Evolutionary conservation across 2,329 filamentous ascomycete genomes (phyloP).

Genomic region (Cytospora chrysosperma): DNA sequence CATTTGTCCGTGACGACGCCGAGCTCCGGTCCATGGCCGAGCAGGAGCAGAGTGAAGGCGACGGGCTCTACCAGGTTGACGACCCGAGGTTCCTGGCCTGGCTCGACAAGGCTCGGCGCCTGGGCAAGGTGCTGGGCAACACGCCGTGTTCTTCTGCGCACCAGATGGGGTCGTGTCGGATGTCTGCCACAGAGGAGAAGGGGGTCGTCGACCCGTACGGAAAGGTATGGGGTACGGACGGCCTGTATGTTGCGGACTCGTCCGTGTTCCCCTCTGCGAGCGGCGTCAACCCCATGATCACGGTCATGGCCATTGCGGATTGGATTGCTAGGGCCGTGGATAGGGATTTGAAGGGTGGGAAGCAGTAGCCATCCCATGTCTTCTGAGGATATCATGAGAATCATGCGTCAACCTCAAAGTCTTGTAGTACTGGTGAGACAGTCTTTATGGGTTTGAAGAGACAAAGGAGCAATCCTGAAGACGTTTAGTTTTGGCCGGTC

Average conservation of each 20-base stretch:
- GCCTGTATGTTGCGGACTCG: slow-evolving; percentile 70
- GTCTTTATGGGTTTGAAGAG: too few relatives aligned
- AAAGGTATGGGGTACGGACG: slow-evolving; percentile 63
- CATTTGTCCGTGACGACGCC: slow-evolving; percentile 52
- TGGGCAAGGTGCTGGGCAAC: slow-evolving; percentile 51
- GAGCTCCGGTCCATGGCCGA: slow-evolving; percentile 5
- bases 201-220: slow-evolving; percentile 61
- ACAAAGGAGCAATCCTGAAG: too few relatives aligned
- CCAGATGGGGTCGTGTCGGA: slow-evolving; percentile 77
- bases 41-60: slow-evolving; percentile 18
- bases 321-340: slow-evolving; percentile 60
- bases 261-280: slow-evolving; percentile 75
- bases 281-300: slow-evolving; percentile 82
- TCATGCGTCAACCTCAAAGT: neutral
- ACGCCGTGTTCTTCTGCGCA: slow-evolving; percentile 68
- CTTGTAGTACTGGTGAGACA: too few relatives aligned
- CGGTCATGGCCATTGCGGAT: slow-evolving; percentile 68
- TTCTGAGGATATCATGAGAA: neutral
- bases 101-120: slow-evolving; percentile 49
- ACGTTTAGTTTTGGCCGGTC: too few relatives aligned
- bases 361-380: neutral
- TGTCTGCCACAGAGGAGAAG: slow-evolving; percentile 54
- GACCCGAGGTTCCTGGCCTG: slow-evolving; percentile 62
- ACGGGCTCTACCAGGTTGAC: slow-evolving; percentile 46
- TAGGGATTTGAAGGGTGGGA: slow-evolving; percentile 41